Evolutionary conservation across 257 asterid species (phyloP).

Genomic region (Nicotiana knightiana): DNA sequence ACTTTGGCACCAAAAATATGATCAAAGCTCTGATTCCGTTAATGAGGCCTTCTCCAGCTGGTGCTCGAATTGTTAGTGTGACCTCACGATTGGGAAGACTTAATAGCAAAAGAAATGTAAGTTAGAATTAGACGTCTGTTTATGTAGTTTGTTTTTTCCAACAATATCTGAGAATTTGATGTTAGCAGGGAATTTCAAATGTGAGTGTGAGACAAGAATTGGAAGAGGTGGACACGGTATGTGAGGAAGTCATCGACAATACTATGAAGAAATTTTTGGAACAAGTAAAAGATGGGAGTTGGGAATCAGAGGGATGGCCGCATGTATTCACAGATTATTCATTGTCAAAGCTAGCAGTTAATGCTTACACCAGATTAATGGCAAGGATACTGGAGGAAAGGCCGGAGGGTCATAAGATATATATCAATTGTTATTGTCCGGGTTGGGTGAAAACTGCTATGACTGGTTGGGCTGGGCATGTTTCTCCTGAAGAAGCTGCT

Average conservation of each 20-base stretch:
- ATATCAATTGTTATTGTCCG: slow-evolving; percentile 72
- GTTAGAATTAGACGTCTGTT: background rate
- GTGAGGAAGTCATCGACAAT: slow-evolving; percentile 66
- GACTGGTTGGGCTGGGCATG: slow-evolving; percentile 91
- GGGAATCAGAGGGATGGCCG: slow-evolving; percentile 87
- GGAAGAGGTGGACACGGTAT: slow-evolving; percentile 45
- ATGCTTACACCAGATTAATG: slow-evolving; percentile 63
- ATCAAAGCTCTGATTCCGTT: slow-evolving; percentile 68
- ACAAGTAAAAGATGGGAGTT: slow-evolving; percentile 70
- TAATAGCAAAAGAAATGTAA: slow-evolving; percentile 70
- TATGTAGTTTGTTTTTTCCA: too few relatives aligned
- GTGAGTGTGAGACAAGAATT: slow-evolving; percentile 51
- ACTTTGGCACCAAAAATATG: slow-evolving; percentile 76
- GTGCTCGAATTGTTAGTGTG: slow-evolving; percentile 80
- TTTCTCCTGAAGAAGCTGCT: slow-evolving; percentile 77
- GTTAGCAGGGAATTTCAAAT: slow-evolving; percentile 59
- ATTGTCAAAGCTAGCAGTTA: slow-evolving; percentile 74
- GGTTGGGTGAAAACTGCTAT: slow-evolving; percentile 97
- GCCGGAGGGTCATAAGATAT: slow-evolving; percentile 60
- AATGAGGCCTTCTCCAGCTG: slow-evolving; percentile 58
- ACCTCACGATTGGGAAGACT: slow-evolving; percentile 77
- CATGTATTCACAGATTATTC: slow-evolving; percentile 77
- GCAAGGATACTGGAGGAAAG: slow-evolving; percentile 36
- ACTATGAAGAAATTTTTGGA: slow-evolving; percentile 44
- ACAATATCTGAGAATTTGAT: background rate